Base-by-base conservation (phyloP, 768 basidiomycete genomes). In the Nidula microcarpa region DNA sequence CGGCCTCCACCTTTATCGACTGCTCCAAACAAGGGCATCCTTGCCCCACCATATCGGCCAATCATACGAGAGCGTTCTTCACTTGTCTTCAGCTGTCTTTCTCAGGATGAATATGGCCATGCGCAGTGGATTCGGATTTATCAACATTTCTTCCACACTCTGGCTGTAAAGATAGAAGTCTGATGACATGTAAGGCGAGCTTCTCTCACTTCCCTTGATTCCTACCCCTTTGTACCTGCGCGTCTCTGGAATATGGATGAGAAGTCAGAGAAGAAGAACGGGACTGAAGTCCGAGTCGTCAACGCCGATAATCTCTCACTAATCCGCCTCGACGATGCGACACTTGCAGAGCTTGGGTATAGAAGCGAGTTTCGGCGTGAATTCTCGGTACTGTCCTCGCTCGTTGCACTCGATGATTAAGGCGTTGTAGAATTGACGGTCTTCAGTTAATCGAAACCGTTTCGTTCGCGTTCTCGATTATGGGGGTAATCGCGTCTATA, bases 321-420 rank as follows among this genome's bases (percentile, higher is more conserved):
- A 43, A 61, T 60, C 48, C 63, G 63, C 8, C 54, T 59, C 45
- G 86, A 89, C 59, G 73, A 88, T 63, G 71, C 61, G 4, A 70
- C 78, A 41, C 79, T 89, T 16, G 87, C 85, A 8, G 68, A 79
- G 55, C 77, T 89, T 34, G 87, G 87, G 8, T 89, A 89, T 64
- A 86, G 77, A 70, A 75, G 77, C 63, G 85, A 87, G 66, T 88
- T 89, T 68, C 84, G 74, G 61, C 82, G 87, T 50, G 85, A 89
- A 65, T 89, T 89, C 63, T 83, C 86, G 58, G 86, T 86, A 59
- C 44, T n/a, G 44, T 23, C n/a, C 13, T 46, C 23, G 13, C 23
- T 58, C 30, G 6, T 32, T 30, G 23, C 23, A 30, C 23, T 30
- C 23, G 23, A 30, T 30, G 23, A 30, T 30, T 30, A 30, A 30